Percentiles rank a stretch among this genome's conserved stretches.
Evolutionary conservation across 108 stramenopile genomes (phyloP).

Genomic region (Asterionellopsis glacialis): DNA sequence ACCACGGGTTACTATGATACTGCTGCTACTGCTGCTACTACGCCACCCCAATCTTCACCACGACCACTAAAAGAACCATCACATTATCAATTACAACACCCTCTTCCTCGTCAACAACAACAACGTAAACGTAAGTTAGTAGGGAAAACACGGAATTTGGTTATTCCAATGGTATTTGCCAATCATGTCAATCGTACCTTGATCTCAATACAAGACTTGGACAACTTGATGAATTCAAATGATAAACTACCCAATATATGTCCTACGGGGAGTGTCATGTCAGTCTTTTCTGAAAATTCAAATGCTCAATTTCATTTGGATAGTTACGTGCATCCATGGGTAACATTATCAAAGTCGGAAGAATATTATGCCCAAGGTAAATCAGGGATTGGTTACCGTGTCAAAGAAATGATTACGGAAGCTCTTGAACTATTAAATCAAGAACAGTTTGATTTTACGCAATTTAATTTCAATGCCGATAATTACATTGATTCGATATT

Average conservation of each 20-base stretch:
- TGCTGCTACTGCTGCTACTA: too few species aligned
- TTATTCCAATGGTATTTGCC: constrained; percentile 13
- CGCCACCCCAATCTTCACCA: too few species aligned
- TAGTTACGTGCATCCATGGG: constrained; percentile 22
- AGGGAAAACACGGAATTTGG: constrained; percentile 3
- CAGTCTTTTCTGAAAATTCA: constrained; percentile 24
- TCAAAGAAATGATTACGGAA: too few species aligned
- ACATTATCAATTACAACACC: too few species aligned
- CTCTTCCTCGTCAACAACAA: too few species aligned
- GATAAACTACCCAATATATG: constrained; percentile 13
- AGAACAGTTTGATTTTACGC: constrained; percentile 6
- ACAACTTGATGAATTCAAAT: constrained; percentile 19
- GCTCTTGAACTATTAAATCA: too few species aligned
- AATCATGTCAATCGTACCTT: constrained; percentile 21
- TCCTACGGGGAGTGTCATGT: constrained; percentile 25
- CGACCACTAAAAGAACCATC: too few species aligned
- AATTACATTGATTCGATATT: constrained; percentile 42
- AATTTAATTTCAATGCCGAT: constrained; percentile 22
- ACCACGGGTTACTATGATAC: too few species aligned
- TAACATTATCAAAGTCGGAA: constrained; percentile 12
- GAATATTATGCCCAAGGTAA: constrained; percentile 23
- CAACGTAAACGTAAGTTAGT: too few species aligned
- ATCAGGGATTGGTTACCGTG: constrained; percentile 13
- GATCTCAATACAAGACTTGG: constrained; percentile 14
- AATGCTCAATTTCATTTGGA: constrained; percentile 25